Conservation (phyloP, 768 basidiomycete species). For the Naematelia aurantialba region DNA sequence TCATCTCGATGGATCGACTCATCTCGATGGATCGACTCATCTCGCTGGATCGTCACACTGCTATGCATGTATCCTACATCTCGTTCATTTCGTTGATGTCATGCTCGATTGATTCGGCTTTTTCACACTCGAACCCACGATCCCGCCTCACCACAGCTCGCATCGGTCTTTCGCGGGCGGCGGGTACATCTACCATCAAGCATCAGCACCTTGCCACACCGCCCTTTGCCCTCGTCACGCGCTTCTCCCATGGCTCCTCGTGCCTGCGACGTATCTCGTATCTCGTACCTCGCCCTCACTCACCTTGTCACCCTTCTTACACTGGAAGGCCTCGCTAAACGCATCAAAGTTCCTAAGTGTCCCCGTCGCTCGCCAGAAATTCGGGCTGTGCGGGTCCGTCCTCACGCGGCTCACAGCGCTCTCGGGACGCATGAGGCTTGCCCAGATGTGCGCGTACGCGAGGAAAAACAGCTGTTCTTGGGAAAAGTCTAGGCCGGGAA, state of each 20-base stretch:
- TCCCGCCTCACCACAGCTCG: constrained; percentile 19
- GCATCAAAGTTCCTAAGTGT: constrained; percentile 81
- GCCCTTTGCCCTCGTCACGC: no score
- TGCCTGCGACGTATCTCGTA: no score
- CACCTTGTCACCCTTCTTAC: constrained; percentile 52
- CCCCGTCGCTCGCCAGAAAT: constrained; percentile 73
- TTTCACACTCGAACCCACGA: neutral
- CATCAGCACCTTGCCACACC: neutral
- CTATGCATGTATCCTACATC: neutral
- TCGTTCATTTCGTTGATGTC: neutral
- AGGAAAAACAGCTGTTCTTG: constrained; percentile 90
- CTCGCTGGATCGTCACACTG: neutral
- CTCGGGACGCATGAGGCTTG: constrained; percentile 70
- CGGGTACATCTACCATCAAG: constrained; percentile 21
- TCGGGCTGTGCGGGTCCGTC: constrained; percentile 84
- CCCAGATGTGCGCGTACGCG: constrained; percentile 84
- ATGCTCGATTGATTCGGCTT: neutral
- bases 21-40: no score
- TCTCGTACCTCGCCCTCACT: neutral
- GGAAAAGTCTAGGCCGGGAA: constrained; percentile 65
- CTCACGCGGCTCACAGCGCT: constrained; percentile 71
- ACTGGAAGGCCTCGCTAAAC: constrained; percentile 83
- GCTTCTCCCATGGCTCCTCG: no score
- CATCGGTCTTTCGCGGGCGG: constrained; percentile 22
- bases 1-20: no score